Conservation (phyloP, 768 basidiomycete genomes). For the Termitomyces heimii region DNA sequence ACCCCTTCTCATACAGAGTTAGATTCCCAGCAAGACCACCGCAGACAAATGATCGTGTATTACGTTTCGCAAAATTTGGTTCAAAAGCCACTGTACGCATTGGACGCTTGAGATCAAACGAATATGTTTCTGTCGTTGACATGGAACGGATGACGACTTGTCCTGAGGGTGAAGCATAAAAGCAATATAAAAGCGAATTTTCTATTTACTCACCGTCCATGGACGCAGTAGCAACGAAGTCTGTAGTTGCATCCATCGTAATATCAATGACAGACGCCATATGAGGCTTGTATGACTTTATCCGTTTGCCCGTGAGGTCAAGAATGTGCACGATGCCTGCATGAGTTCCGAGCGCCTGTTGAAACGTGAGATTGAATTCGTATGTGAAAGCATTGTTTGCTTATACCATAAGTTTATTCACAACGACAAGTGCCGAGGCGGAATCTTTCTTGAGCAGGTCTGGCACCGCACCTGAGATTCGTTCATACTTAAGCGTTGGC, state of each 20-base stretch:
- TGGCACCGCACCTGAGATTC: slow-evolving; percentile 63
- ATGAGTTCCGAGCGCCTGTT: slow-evolving; percentile 87
- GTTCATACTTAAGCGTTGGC: slow-evolving; percentile 87
- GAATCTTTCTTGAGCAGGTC: slow-evolving; percentile 87
- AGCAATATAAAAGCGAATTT: not conserved
- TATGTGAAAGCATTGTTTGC: not conserved
- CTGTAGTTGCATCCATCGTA: slow-evolving; percentile 74
- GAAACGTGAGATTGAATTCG: slow-evolving; percentile 8
- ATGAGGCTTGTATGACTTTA: slow-evolving; percentile 91
- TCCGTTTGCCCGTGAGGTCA: slow-evolving; percentile 67
- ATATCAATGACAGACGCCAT: slow-evolving; percentile 84
- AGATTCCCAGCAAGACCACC: slow-evolving; percentile 90
- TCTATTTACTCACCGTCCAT: slow-evolving; percentile 69
- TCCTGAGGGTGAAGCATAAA: slow-evolving; percentile 44
- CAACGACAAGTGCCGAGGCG: slow-evolving; percentile 75
- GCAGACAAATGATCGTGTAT: slow-evolving; percentile 76
- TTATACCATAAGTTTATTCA: slow-evolving; percentile 64
- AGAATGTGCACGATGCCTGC: slow-evolving; percentile 88
- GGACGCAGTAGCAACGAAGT: slow-evolving; percentile 89
- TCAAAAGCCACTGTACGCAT: slow-evolving; percentile 88
- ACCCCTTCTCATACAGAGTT: slow-evolving; percentile 89
- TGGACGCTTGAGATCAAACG: slow-evolving; percentile 88
- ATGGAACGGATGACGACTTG: slow-evolving; percentile 86
- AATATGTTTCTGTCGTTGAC: slow-evolving; percentile 71
- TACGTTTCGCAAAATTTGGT: slow-evolving; percentile 79